Base-by-base conservation (phyloP, 257 asterid species). In the Jasminum sambac region DNA sequence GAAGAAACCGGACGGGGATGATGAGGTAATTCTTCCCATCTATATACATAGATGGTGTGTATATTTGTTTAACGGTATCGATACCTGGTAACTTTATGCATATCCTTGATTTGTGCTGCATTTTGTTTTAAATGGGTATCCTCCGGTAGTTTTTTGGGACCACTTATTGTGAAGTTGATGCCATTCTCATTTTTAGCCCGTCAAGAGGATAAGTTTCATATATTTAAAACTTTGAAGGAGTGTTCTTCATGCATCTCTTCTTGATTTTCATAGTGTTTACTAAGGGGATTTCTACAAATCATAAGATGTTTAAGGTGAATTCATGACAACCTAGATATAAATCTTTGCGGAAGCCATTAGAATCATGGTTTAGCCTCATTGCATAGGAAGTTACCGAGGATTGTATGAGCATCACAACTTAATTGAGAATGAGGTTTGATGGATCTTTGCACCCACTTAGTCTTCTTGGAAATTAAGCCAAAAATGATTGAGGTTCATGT, bases 1-100 rank as follows among this genome's bases (percentile, higher is more conserved):
- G 85, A 87, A 83, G 78, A 87, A 85, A 43, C 82, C 89, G 6
- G 87, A 82, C 24, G 90, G 94, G 10, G 91, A 87, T 68, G 91
- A 87, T 43, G 90, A 87, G 89, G 94, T 83, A 72, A 46, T 67
- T 62, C 37, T 11, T 8, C n/a, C 14, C 39, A 39, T 71, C 65
- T 55, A 10, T 55, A 9, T 43, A 43, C 12, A 43, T 8, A 39
- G 8, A 10, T 11, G n/a, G n/a, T n/a, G n/a, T n/a, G 25, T 55
- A 30, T 55, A 19, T 55, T 19, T 19, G 23, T 55, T 17, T 55
- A 3, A 30, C 12, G 44, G 44, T 6, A n/a, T 40, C 9, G 2
- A 40, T 40, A 40, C 12, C 12, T 40, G 12, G 12, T 1, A 1
- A 40, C 6, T 21, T n/a, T 55, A 13, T 11, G 21, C 5, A 21